Percentiles rank a stretch among this genome's conserved stretches.
Evolutionary conservation across 805 yeast genomes (phyloP).

Genomic region (Tetrapisispora iriomotensis): DNA sequence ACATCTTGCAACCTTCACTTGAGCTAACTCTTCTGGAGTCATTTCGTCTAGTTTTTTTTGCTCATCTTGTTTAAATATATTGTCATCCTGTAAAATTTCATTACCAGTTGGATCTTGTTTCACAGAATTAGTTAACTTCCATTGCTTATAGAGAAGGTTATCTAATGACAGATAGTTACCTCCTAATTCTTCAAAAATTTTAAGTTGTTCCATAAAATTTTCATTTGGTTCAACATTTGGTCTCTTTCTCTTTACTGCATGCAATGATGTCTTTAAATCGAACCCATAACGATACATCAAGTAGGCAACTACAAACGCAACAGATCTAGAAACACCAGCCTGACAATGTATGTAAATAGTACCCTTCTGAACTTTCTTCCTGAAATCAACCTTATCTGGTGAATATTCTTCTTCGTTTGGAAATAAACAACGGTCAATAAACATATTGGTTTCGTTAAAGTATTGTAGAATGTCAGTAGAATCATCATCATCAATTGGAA

Average conservation of each 20-base stretch:
- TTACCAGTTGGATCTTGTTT: slow-evolving; percentile 36
- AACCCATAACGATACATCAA: slow-evolving; percentile 70
- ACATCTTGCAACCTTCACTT: slow-evolving; percentile 49
- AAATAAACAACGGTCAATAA: slow-evolving; percentile 57
- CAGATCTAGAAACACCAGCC: slow-evolving; percentile 90
- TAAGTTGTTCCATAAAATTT: slow-evolving; percentile 63
- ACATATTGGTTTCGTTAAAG: slow-evolving; percentile 51
- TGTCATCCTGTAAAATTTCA: slow-evolving; percentile 22
- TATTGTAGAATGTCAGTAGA: slow-evolving; percentile 54
- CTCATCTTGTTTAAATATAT: slow-evolving; percentile 26
- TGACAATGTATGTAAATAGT: slow-evolving; percentile 64
- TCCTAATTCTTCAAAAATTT: slow-evolving; percentile 44
- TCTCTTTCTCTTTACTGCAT: slow-evolving; percentile 63
- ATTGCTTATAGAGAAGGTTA: slow-evolving; percentile 33
- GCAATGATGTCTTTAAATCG: slow-evolving; percentile 50
- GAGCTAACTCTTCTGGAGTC: slow-evolving; percentile 19
- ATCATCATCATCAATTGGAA: slow-evolving; percentile 66
- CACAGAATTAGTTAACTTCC: slow-evolving; percentile 31
- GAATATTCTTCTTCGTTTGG: slow-evolving; percentile 30
- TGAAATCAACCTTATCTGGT: slow-evolving; percentile 24
- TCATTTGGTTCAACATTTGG: slow-evolving; percentile 58
- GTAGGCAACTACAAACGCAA: slow-evolving; percentile 77
- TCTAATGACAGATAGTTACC: slow-evolving; percentile 23
- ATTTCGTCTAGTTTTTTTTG: slow-evolving; percentile 15
- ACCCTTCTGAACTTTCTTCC: slow-evolving; percentile 32